Base-by-base conservation (phyloP, 163 green algal genomes). In the Picocystis sp. region DNA sequence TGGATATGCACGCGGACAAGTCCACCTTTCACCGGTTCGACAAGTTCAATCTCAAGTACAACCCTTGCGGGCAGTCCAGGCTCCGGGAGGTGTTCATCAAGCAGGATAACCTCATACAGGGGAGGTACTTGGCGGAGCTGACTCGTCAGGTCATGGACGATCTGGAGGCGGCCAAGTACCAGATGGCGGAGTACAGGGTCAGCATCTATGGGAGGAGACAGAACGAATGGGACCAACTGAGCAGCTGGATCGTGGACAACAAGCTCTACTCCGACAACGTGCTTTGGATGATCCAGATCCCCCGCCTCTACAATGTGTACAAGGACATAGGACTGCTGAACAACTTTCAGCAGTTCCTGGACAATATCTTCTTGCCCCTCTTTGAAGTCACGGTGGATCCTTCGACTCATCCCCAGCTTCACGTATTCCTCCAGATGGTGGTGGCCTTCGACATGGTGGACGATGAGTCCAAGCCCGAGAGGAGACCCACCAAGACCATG, bases 31-130 rank as follows among this genome's bases (percentile, higher is more conserved):
- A 99, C 72, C 79, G 86, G 45, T 97, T 97, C 63, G 89, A 97
- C 76, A 83, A 83, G 63, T 97, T 97, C 76, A 97, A 97, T 78
- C 79, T 96, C 12, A 97, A 97, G 78, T 99, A 97, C 82, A 99
- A 99, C 76, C 90, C 90, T 22, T 97, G 86, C 72, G 90, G 90
- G 1, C 89, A 99, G 77, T 83, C 65, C 21, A 70, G 90, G 22
- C 78, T 99, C 54, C 67, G 90, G 2, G 90, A 99, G 66, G 90
- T 99, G 64, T 99, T 99, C 77, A 93, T 99, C 70, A 99, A 99
- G 74, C 84, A 95, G 74, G 66, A 83, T 63, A 87, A 84, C 71
- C 53, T 80, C 11, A 77, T 84, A 45, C 70, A 79, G 15, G 66
- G 85, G 22, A 65, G 90, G 44, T 99, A 87, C 70, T 73, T 99